Evolutionary conservation across 1,139 yeast genomes (phyloP), one percentile per base, ranked within the genome.

Genomic region (Kodamaea alishanica): DNA sequence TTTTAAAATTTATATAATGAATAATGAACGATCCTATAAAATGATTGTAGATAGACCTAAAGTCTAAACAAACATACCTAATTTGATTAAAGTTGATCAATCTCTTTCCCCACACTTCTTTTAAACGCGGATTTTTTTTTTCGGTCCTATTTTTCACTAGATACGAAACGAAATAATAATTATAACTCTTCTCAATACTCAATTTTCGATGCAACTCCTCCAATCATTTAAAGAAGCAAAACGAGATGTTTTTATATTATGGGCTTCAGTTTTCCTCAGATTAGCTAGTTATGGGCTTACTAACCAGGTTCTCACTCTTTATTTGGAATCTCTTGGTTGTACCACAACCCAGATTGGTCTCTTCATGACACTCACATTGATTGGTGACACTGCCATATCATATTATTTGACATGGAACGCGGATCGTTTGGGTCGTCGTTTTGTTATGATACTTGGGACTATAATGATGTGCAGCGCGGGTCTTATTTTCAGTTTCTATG

Each of bases 231-330:
- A 28, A 9, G 63, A 59, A 41, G 57, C 69, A 6, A 53, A 67
- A 9, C 35, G 47, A 4, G 96, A 89, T 56, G 78, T 82, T 25
- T 69, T 79, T 47, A 58, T 87, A 24, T 71, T 89, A 32, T 80
- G 94, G 79, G 60, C 66, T 6, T 81, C 90, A 8, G 85, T 84
- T 10, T 81, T 85, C 49, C 65, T 84, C 26, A 70, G 96, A 22
- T 73, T 86, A 77, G 65, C 81, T 43, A 83, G 94, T 2, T 89
- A 82, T 58, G 96, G 96, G 3, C 67, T 84, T 44, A 83, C 94
- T 8, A 86, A 88, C 51, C 90, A 88, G 62, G 81, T 89, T 5
- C 63, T 89, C 35, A 84, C 92, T 0, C 69, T 86, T 10, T 87
- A 81, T 50, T 68, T 89, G 35, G 75, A 74, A 40, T 69, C 73